Base-by-base conservation (phyloP, 768 basidiomycete species). In the Ephemerocybe angulata region DNA sequence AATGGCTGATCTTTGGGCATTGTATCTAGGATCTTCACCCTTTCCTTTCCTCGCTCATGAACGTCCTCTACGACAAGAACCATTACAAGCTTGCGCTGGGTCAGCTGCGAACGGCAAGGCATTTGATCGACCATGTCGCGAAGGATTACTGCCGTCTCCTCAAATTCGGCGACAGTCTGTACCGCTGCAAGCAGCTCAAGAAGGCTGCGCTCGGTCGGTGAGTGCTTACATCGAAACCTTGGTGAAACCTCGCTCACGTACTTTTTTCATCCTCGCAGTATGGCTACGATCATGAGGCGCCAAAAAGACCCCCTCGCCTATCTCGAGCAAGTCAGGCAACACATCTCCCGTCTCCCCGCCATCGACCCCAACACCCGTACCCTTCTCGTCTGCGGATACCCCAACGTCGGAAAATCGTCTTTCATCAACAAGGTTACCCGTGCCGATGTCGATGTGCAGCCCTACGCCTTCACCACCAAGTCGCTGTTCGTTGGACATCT, bases 371-470 rank as follows among this genome's bases (percentile, higher is more conserved):
- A 93, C 72, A 98, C 97, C 21, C 87, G 97, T 50, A 99, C 97
- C 0, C 87, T 99, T 57, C 84, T 99, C 60, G 90, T 99, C 64
- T 98, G 97, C 66, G 97, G 97, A 53, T 99, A 98, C 74, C 97
- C 97, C 17, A 99, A 99, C 69, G 97, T 99, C 67, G 97, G 97
- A 54, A 99, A 99, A 76, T 97, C 94, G 13, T 96, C 93, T 22
- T 99, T 99, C 72, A 94, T 99, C 64, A 99, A 99, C 86, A 98
- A 98, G 73, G 93, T 99, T 67, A 98, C 97, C 21, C 88, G 97
- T 49, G 97, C 96, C 50, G 97, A 99, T 67, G 97, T 99, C 64
- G 97, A 99, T 68, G 97, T 99, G 28, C 96, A 99, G 71, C 96
- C 96, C 33, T 99, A 98, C 67, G 97, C 97, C 1, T 99, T 99